Percentiles rank a stretch among this genome's conserved stretches.
phyloP scores from a whole-genome alignment of 305 asterid genomes.

The Solanum hybrid region DNA sequence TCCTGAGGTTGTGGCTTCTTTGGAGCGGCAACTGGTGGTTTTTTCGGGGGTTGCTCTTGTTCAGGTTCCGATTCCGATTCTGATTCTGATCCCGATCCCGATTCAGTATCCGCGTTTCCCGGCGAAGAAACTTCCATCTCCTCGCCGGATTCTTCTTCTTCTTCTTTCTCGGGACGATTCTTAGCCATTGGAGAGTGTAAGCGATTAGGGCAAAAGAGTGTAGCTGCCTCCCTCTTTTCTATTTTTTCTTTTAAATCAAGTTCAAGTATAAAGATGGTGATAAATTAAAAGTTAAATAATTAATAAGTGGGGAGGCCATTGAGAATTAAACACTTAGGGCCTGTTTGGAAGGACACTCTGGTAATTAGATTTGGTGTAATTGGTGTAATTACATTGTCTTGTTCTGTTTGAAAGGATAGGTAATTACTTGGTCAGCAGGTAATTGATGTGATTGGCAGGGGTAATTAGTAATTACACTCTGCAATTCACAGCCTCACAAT shows the following conservation, averaged over 20 bases:
- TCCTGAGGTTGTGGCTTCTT: constrained; percentile 1
- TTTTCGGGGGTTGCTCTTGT: neutral
- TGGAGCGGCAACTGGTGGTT: neutral
- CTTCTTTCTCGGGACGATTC: neutral
- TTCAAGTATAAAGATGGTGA: neutral
- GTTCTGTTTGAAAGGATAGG: too few relatives aligned
- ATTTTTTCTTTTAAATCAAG: neutral
- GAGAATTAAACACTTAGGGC: neutral
- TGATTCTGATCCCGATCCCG: neutral
- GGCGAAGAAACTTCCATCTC: constrained; percentile 4
- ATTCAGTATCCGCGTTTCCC: neutral
- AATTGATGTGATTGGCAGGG: too few relatives aligned
- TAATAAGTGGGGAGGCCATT: neutral
- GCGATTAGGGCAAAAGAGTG: neutral
- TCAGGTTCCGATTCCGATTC: neutral
- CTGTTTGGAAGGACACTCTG: too few relatives aligned
- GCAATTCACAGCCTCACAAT: too few relatives aligned
- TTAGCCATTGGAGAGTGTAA: neutral
- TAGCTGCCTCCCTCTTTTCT: neutral
- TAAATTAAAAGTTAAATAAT: neutral
- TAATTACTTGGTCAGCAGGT: too few relatives aligned
- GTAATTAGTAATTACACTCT: too few relatives aligned
- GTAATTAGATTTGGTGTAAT: too few relatives aligned
- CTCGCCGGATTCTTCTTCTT: neutral
- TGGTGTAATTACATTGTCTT: too few relatives aligned